These are phyloP conservation scores for Neocucurbitaria cava DNA, from an alignment of 2,329 filamentous ascomycete genomes.

Conservation along the genomic window DNA sequence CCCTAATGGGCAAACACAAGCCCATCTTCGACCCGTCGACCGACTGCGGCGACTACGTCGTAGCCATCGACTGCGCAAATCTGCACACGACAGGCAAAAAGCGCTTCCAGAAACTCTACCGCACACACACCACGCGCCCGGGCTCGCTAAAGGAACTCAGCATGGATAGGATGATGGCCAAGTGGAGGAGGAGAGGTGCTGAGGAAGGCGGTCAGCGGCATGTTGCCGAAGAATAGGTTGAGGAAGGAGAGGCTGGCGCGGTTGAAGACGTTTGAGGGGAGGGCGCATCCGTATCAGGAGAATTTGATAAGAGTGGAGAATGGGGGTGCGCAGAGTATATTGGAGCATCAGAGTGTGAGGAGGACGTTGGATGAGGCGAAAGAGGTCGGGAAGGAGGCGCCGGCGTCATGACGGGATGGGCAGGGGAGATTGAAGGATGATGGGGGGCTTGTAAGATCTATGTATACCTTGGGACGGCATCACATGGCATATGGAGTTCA, in stretches of 20 bases:
- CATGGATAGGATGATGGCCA: slow-evolving; percentile 94
- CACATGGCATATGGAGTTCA: neutral
- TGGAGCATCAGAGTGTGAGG: slow-evolving; percentile 48
- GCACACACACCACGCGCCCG: slow-evolving; percentile 89
- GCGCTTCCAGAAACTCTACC: slow-evolving; percentile 92
- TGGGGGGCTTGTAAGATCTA: neutral
- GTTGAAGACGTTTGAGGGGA: slow-evolving; percentile 95
- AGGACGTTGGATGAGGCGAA: slow-evolving; percentile 41
- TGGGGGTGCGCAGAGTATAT: slow-evolving; percentile 42
- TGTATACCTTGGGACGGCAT: neutral
- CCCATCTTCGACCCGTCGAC: slow-evolving; percentile 96
- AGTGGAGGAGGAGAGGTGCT: slow-evolving; percentile 93
- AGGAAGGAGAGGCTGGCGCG: slow-evolving; percentile 85
- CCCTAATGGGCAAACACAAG: slow-evolving; percentile 99
- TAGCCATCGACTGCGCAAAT: slow-evolving; percentile 86
- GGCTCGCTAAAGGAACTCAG: slow-evolving; percentile 86
- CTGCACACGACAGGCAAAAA: slow-evolving; percentile 91
- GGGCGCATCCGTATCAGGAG: slow-evolving; percentile 86
- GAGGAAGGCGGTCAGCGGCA: slow-evolving; percentile 89
- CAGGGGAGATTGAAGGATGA: neutral
- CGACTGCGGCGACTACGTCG: slow-evolving; percentile 98
- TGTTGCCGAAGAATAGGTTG: slow-evolving; percentile 96
- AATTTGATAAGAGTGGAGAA: slow-evolving; percentile 77
- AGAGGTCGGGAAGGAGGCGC: slow-evolving; percentile 16
- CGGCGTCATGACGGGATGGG: slow-evolving; percentile 24